Evolutionary conservation across 2,329 filamentous ascomycete genomes (phyloP).

Genomic region (Xylaria sp.): DNA sequence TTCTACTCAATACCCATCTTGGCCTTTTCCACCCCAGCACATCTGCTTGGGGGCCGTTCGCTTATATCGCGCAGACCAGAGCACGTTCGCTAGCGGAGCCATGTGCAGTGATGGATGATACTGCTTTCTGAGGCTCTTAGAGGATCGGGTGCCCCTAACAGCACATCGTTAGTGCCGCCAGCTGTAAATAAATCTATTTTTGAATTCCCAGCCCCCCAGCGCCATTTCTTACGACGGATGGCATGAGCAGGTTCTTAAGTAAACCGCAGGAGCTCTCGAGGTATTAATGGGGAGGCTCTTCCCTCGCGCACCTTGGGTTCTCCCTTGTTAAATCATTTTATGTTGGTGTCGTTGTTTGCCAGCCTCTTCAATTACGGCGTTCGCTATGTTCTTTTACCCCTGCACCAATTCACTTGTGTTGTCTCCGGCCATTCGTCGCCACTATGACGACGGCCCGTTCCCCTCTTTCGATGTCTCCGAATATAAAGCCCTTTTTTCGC

Average conservation of each 20-base stretch:
- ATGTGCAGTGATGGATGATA: background rate
- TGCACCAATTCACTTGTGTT: too few species aligned
- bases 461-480: background rate
- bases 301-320: background rate
- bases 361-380: too few species aligned
- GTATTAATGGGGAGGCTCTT: slow-evolving; percentile 12
- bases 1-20: too few species aligned
- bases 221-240: too few species aligned
- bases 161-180: too few species aligned
- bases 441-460: background rate
- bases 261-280: too few species aligned
- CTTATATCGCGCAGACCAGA: background rate
- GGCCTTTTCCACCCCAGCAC: background rate
- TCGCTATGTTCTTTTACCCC: too few species aligned
- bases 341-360: background rate
- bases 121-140: background rate
- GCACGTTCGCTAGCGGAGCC: background rate
- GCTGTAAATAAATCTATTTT: slow-evolving; percentile 17
- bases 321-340: background rate
- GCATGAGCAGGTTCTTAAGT: too few species aligned
- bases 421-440: too few species aligned
- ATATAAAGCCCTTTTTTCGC: background rate
- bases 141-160: background rate
- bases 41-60: background rate
- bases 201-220: background rate